Evolutionary conservation across 352 stramenopile genomes (phyloP).

Genomic region (Phytophthora kernoviae): DNA sequence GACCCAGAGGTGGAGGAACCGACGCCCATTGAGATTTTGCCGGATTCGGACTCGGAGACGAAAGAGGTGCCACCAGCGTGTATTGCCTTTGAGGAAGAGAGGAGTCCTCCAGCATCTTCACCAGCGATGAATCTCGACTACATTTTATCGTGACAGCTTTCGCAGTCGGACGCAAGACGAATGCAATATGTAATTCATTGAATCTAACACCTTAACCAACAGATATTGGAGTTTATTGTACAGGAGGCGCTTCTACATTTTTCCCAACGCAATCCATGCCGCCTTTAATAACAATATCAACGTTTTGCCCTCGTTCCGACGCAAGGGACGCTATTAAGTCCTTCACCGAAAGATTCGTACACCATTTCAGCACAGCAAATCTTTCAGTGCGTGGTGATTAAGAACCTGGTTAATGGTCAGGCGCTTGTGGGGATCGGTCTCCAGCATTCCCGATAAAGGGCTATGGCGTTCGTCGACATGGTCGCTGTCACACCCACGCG

Average conservation of each 20-base stretch:
- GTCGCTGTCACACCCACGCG: constrained; percentile 26
- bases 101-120: not conserved
- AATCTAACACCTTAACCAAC: too few species aligned
- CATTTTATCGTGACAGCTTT: constrained; percentile 38
- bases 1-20: constrained; percentile 8
- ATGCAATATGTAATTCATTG: too few species aligned
- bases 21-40: constrained; percentile 1
- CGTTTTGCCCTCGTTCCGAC: not conserved
- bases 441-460: constrained; percentile 34
- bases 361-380: too few species aligned
- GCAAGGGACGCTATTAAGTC: not conserved
- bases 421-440: constrained; percentile 31
- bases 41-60: not conserved
- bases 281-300: not conserved
- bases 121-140: constrained; percentile 29
- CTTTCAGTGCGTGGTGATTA: constrained; percentile 19
- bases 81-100: not conserved
- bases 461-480: constrained; percentile 26
- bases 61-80: not conserved
- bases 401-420: constrained; percentile 27
- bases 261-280: too few species aligned
- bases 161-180: too few species aligned
- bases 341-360: too few species aligned
- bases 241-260: not conserved
- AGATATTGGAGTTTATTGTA: not conserved